Evolutionary conservation across 768 basidiomycete species (phyloP).

Genomic region (Rhodotorula paludigena): DNA sequence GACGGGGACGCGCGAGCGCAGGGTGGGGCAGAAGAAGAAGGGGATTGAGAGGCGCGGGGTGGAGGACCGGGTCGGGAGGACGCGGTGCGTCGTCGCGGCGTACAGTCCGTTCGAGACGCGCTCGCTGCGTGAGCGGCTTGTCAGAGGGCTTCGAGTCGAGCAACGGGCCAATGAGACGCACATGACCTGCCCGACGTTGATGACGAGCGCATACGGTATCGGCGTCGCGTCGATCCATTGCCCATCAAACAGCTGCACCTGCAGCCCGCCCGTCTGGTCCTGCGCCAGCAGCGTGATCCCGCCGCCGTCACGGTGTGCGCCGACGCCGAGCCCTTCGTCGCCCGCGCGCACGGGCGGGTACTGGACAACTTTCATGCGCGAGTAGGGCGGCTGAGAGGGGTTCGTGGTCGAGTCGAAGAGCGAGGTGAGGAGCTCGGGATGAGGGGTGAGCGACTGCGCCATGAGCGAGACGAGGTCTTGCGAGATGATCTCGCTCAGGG

Average conservation of each 20-base stretch:
- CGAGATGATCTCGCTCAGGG: neutral
- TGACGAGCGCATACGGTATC: slow-evolving; percentile 10
- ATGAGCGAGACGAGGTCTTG: slow-evolving; percentile 7
- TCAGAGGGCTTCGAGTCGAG: neutral
- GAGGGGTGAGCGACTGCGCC: slow-evolving; percentile 11
- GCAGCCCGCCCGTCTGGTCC: slow-evolving; percentile 23
- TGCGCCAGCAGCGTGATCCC: slow-evolving; percentile 28
- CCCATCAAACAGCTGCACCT: slow-evolving; percentile 23
- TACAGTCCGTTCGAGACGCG: slow-evolving; percentile 16
- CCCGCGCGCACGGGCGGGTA: slow-evolving; percentile 11
- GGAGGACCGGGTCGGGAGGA: slow-evolving; percentile 9
- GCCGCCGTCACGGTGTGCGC: slow-evolving; percentile 23
- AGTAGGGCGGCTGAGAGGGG: neutral
- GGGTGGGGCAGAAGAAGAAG: slow-evolving; percentile 31
- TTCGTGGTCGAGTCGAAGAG: neutral
- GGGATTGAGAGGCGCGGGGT: slow-evolving; percentile 26
- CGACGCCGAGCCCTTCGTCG: slow-evolving; percentile 14
- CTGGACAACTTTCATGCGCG: slow-evolving; percentile 25
- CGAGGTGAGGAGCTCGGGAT: slow-evolving; percentile 2
- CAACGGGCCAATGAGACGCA: neutral
- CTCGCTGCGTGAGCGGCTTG: neutral
- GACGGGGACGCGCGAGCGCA: neutral
- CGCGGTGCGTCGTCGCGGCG: slow-evolving; percentile 30
- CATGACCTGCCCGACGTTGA: slow-evolving; percentile 33
- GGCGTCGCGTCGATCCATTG: slow-evolving; percentile 17